Base-by-base conservation (phyloP, 768 basidiomycete species). In the Porphyrellus cyaneotinctus region DNA sequence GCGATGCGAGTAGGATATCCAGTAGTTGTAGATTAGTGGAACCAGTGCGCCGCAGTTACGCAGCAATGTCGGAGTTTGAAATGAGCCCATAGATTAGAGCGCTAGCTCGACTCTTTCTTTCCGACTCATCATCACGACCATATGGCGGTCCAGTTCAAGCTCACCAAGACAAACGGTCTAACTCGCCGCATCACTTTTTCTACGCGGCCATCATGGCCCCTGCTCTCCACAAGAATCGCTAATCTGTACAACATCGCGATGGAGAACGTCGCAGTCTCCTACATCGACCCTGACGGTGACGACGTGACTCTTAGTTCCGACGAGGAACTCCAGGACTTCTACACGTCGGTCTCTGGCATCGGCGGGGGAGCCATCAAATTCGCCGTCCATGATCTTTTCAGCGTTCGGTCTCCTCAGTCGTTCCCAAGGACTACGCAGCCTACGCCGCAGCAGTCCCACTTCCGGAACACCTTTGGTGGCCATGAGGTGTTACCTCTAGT, bases 241-340 rank as follows among this genome's bases (percentile, higher is more conserved):
- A 23, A 68, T 74, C 51, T 91, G 66, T 81, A 74, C 67, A 63
- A 64, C 41, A 83, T 91, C 36, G 79, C 85, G 4, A 49, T 69
- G 49, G 78, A 79, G 52, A 76, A 77, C 47, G 71, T 90, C 47
- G 87, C 75, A 3, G 83, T 88, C 31, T 82, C 84, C 30, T 91
- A 92, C 66, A 54, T 84, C 44, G 90, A 92, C 66, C 64, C 66
- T 30, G 88, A 91, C 62, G 78, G 80, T 35, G 90, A 91, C 62
- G 81, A 85, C 54, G 81, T 92, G 56, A 91, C 88, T 12, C 74
- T 91, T 51, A 87, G 81, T 68, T 81, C 88, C 4, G 76, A 88
- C 49, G 83, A 84, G 31, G 90, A 92, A 66, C 78, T 91, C n/a
- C 76, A 78, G 49, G 88, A 91, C 53, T 88, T 78, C 64, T 90